Conservation (phyloP, 139 green algal species). For the Dunaliella primolecta region DNA sequence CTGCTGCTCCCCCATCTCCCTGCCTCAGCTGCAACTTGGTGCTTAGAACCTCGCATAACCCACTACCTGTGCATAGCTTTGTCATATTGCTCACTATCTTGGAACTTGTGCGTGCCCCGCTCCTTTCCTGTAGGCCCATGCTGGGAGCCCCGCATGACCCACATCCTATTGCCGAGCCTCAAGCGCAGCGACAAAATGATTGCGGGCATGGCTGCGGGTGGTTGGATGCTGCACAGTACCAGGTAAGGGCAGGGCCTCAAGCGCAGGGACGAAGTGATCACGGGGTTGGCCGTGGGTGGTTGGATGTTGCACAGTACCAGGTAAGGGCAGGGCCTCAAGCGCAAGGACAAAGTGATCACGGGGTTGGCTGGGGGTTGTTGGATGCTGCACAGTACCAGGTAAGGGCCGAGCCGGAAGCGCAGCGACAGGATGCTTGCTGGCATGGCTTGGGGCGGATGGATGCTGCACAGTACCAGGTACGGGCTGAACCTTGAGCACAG, state of each 20-base stretch:
- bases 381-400: constrained; percentile 11
- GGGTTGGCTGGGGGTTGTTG: constrained; percentile 22
- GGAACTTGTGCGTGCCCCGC: no score
- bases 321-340: constrained; percentile 19
- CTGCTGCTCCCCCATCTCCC: background rate
- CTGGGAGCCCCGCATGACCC: constrained; percentile 3
- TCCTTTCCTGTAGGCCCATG: background rate
- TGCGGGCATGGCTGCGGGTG: constrained; percentile 24
- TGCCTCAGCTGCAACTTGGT: background rate
- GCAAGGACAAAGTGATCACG: constrained; percentile 27
- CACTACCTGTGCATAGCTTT: no score
- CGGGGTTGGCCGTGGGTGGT: constrained; percentile 21
- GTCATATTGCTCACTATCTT: no score
- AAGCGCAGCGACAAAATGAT: constrained; percentile 34
- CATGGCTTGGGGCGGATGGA: constrained; percentile 21
- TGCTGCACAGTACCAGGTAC: constrained; percentile 9
- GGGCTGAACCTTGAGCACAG: no score
- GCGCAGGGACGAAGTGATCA: constrained; percentile 30
- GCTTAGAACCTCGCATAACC: background rate
- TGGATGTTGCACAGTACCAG: constrained; percentile 9
- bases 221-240: constrained; percentile 9
- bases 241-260: constrained; percentile 15
- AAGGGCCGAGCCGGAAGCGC: constrained; percentile 21
- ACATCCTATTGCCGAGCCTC: constrained; percentile 20
- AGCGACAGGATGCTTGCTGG: constrained; percentile 28